Percentiles rank a stretch among this genome's conserved stretches.
Conservation (phyloP, 768 basidiomycete species). For the Candolleomyces efflorescens region DNA sequence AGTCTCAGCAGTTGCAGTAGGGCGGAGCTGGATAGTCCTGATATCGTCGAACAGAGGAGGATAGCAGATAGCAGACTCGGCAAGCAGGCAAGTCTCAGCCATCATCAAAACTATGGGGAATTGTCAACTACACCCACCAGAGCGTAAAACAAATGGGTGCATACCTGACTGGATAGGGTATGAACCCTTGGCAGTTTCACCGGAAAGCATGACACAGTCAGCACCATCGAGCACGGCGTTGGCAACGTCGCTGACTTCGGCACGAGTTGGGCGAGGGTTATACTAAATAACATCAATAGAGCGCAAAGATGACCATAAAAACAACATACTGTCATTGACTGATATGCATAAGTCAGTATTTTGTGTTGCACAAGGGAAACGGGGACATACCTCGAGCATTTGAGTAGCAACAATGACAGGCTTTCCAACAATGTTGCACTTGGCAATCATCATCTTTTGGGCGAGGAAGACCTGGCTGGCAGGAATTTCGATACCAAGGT, state of each 20-base stretch:
- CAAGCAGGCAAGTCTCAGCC: slow-evolving; percentile 98
- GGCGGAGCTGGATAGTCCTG: slow-evolving; percentile 70
- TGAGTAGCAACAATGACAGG: slow-evolving; percentile 98
- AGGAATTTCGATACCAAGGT: slow-evolving; percentile 99
- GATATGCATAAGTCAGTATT: slow-evolving; percentile 12
- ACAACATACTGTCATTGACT: slow-evolving; percentile 84
- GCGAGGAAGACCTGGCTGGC: slow-evolving; percentile 98
- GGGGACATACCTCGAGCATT: slow-evolving; percentile 82
- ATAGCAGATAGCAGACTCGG: slow-evolving; percentile 94
- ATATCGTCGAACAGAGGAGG: slow-evolving; percentile 92
- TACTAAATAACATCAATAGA: slow-evolving; percentile 45
- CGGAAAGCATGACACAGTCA: slow-evolving; percentile 99
- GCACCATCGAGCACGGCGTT: slow-evolving; percentile 98
- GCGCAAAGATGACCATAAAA: background rate
- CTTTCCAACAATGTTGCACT: slow-evolving; percentile 97
- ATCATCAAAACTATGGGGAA: slow-evolving; percentile 83
- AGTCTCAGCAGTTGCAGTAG: slow-evolving; percentile 93
- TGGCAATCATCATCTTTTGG: slow-evolving; percentile 99
- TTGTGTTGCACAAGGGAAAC: background rate
- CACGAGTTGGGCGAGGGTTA: slow-evolving; percentile 98
- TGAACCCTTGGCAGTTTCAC: slow-evolving; percentile 96
- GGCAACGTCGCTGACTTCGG: slow-evolving; percentile 98
- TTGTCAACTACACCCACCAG: background rate
- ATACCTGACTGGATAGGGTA: slow-evolving; percentile 94
- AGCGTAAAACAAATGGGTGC: slow-evolving; percentile 17